Percentiles rank a stretch among this genome's conserved stretches.
These are phyloP conservation scores for Pistacia vera DNA, from an alignment of 345 rosid genomes.

Conservation along the genomic window DNA sequence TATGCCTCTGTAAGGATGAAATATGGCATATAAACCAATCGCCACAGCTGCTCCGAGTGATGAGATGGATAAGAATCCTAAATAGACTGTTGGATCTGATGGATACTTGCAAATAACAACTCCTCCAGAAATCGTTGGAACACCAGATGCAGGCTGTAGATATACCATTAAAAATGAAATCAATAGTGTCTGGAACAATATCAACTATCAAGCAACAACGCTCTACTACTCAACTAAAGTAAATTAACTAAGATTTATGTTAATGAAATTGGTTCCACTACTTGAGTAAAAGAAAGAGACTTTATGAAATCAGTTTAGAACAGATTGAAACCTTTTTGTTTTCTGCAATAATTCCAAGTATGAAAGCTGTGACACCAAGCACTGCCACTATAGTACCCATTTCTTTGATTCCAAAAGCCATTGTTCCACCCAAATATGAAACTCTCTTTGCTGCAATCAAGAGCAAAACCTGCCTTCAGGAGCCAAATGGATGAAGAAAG, in stretches of 20 bases:
- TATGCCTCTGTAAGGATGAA: constrained; percentile 33
- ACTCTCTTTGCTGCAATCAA: background rate
- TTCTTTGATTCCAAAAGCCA: constrained; percentile 25
- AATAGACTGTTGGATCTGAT: constrained; percentile 25
- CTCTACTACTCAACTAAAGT: too few species aligned
- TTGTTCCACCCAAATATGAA: constrained; percentile 5
- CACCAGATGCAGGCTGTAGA: constrained; percentile 28
- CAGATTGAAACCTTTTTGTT: constrained; percentile 24
- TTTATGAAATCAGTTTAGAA: background rate
- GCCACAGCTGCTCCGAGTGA: constrained; percentile 21
- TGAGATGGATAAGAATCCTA: constrained; percentile 28
- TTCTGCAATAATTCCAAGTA: constrained; percentile 27
- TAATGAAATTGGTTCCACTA: background rate
- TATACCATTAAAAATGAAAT: too few species aligned
- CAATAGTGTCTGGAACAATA: background rate
- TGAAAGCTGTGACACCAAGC: constrained; percentile 26
- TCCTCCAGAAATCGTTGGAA: constrained; percentile 1
- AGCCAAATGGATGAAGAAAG: background rate
- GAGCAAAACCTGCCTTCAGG: background rate
- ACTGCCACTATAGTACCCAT: constrained; percentile 15
- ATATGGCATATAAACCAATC: constrained; percentile 20
- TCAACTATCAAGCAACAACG: background rate
- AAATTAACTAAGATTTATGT: background rate
- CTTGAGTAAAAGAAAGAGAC: background rate
- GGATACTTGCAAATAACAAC: constrained; percentile 34